Conservation (phyloP, 495 filamentous ascomycete species). For the Ascodesmis nigricans region DNA sequence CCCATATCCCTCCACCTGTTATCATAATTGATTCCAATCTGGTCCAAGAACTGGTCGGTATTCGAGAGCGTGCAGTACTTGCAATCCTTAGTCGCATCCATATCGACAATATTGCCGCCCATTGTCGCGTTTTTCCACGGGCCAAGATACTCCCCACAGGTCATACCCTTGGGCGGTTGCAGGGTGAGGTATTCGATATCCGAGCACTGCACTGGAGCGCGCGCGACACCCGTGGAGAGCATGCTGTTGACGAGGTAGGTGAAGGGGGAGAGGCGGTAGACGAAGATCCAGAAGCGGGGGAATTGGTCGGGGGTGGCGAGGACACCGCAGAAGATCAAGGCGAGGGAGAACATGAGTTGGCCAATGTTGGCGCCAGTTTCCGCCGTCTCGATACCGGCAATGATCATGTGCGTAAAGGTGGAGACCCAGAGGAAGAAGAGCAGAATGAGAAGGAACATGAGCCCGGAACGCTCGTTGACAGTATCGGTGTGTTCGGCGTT, state of each 20-base stretch:
- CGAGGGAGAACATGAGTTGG: constrained; percentile 39
- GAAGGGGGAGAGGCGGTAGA: constrained; percentile 47
- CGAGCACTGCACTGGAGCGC: constrained; percentile 32
- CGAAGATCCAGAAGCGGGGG: constrained; percentile 44
- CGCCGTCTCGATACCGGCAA: constrained; percentile 54
- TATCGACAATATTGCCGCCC: constrained; percentile 31
- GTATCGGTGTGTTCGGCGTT: constrained; percentile 31
- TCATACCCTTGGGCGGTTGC: constrained; percentile 25
- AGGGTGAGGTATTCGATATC: constrained; percentile 35
- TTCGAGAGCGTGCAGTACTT: constrained; percentile 35
- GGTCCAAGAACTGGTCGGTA: constrained; percentile 36
- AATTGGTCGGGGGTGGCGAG: constrained; percentile 35
- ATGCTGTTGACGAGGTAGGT: constrained; percentile 39
- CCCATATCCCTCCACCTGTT: constrained; percentile 44
- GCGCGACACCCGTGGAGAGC: constrained; percentile 32
- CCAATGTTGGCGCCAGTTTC: constrained; percentile 41
- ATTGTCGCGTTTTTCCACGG: constrained; percentile 25
- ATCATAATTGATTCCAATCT: constrained; percentile 30
- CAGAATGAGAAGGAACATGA: constrained; percentile 27
- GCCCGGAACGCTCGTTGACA: constrained; percentile 33
- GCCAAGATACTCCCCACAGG: constrained; percentile 31
- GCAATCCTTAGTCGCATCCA: constrained; percentile 28
- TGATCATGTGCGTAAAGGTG: constrained; percentile 47
- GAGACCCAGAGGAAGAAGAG: constrained; percentile 52
- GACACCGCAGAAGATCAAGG: constrained; percentile 42